These are phyloP conservation scores for Penicillium roqueforti DNA, from an alignment of 495 filamentous ascomycete species.

Conservation along the genomic window DNA sequence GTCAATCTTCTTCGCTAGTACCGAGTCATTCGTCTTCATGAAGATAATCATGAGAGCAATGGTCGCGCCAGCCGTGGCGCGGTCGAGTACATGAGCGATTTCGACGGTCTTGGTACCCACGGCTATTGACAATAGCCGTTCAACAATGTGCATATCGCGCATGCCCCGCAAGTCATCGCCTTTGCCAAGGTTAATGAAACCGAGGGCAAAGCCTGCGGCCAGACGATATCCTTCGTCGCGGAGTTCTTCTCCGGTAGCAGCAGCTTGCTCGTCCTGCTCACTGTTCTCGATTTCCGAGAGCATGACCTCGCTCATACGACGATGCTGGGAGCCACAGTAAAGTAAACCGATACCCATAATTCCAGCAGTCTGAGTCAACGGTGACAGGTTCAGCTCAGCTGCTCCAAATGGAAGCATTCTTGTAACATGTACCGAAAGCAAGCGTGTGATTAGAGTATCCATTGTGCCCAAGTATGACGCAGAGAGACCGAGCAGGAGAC, in stretches of 20 bases:
- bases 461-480: constrained; percentile 94
- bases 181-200: constrained; percentile 90
- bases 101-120: constrained; percentile 83
- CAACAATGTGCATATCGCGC: constrained; percentile 89
- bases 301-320: constrained; percentile 98
- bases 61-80: constrained; percentile 84
- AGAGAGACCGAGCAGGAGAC: constrained; percentile 83
- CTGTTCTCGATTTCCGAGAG: constrained; percentile 91
- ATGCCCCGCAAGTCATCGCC: constrained; percentile 83
- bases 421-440: constrained; percentile 96
- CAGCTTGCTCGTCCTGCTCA: constrained; percentile 64
- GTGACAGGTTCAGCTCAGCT: constrained; percentile 88
- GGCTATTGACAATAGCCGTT: constrained; percentile 78
- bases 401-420: constrained; percentile 87
- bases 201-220: constrained; percentile 89
- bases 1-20: constrained; percentile 88
- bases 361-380: constrained; percentile 91
- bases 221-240: constrained; percentile 93
- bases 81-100: constrained; percentile 85
- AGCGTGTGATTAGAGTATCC: constrained; percentile 89
- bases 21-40: constrained; percentile 91
- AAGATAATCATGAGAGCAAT: constrained; percentile 91
- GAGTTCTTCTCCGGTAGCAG: constrained; percentile 58
- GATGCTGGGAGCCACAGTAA: constrained; percentile 93
- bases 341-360: constrained; percentile 96